A percentile compares a stretch with the other conserved stretches of the same genome.
These are phyloP conservation scores for Raffaelea ambrosiae DNA, from an alignment of 2,329 filamentous ascomycete species.

Conservation along the genomic window DNA sequence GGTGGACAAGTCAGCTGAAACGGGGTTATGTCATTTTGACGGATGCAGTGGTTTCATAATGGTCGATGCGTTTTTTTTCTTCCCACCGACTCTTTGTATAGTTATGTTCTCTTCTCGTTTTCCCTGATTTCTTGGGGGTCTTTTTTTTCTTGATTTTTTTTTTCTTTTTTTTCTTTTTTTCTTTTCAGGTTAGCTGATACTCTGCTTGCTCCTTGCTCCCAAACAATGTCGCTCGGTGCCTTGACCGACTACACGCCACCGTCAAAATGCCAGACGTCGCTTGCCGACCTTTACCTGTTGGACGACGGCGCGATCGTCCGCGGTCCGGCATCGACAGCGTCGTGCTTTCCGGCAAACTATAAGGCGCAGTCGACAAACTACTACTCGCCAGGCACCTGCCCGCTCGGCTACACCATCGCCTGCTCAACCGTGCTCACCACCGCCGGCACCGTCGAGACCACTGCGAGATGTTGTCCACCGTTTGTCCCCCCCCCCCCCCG, in stretches of 20 bases:
- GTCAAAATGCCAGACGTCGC: neutral
- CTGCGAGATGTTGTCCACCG: neutral
- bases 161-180: too few species aligned
- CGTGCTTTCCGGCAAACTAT: neutral
- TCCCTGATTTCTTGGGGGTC: too few species aligned
- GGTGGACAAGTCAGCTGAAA: too few species aligned
- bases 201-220: neutral
- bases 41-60: too few species aligned
- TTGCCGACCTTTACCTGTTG: neutral
- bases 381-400: neutral
- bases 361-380: neutral
- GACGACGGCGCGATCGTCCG: neutral
- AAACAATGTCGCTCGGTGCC: neutral
- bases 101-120: too few species aligned
- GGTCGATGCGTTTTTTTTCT: too few species aligned
- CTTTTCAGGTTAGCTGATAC: too few species aligned
- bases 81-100: too few species aligned
- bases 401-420: neutral
- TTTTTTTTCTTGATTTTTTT: neutral
- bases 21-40: too few species aligned
- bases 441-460: neutral
- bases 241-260: neutral
- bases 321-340: neutral
- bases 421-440: neutral
- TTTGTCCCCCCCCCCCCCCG: too few species aligned